A percentile compares a stretch with the other conserved stretches of the same genome.
phyloP scores from a whole-genome alignment of 805 yeast species.

The Metschnikowia orientalis region DNA sequence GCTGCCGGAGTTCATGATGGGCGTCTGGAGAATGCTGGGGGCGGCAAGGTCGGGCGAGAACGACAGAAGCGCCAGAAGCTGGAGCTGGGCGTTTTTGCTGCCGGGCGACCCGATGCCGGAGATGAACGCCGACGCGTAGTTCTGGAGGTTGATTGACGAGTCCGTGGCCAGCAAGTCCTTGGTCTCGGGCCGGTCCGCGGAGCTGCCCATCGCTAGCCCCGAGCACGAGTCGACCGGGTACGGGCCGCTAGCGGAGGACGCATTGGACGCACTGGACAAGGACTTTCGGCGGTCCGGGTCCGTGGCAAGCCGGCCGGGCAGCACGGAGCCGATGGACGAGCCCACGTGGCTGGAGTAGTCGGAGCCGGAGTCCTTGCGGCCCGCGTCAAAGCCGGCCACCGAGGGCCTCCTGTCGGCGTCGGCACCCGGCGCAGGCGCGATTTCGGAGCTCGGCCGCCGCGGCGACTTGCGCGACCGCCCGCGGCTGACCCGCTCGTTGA shows the following conservation, averaged over 20 bases:
- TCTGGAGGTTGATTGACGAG: slow-evolving; percentile 1
- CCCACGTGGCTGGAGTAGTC: slow-evolving; percentile 2
- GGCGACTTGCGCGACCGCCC: slow-evolving; percentile 29
- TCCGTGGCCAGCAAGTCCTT: background rate
- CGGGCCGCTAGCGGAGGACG: too few relatives aligned
- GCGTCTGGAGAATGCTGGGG: slow-evolving; percentile 23
- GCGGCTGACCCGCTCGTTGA: slow-evolving; percentile 51
- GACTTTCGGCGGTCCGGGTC: slow-evolving; percentile 1
- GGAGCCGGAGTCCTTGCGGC: slow-evolving; percentile 1
- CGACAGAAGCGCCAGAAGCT: slow-evolving; percentile 2
- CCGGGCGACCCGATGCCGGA: slow-evolving; percentile 3
- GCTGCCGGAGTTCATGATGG: slow-evolving; percentile 24
- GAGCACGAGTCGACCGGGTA: too few relatives aligned
- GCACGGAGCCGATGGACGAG: slow-evolving; percentile 2
- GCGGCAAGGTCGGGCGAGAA: slow-evolving; percentile 5
- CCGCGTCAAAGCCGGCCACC: background rate
- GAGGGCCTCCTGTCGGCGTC: slow-evolving; percentile 7
- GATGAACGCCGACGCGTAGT: slow-evolving; percentile 2
- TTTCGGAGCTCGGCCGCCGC: too few relatives aligned
- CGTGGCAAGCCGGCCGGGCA: slow-evolving; percentile 3
- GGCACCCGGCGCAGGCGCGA: background rate
- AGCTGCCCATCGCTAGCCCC: slow-evolving; percentile 1
- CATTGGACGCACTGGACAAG: too few relatives aligned
- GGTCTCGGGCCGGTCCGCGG: background rate
- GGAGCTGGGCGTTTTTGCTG: background rate